Base-by-base conservation (phyloP, 345 rosid genomes). In the Noccaea caerulescens region DNA sequence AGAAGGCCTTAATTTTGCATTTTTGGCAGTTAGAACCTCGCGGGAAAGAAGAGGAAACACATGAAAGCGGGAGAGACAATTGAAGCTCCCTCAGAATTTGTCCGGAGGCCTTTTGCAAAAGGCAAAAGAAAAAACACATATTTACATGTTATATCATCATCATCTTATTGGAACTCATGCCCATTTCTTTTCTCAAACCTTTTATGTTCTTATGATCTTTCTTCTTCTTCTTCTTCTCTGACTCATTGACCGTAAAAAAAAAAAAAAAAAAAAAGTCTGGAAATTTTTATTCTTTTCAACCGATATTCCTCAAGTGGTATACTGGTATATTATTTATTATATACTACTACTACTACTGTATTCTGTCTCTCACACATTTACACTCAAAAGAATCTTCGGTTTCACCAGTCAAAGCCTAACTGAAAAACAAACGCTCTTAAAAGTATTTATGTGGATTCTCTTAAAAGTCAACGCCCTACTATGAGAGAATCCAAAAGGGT, bases 101-200 rank as follows among this genome's bases (percentile, higher is more conserved):
- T 75, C 32, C 53, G 27, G 69, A 68, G 52, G 69, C 79, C 69
- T 1, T 20, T 52, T 75, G 58, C 69, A 55, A 73, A 66, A 61
- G 63, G 64, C 69, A 11, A 44, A 55, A 34, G 39, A 14, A 64
- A 27, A 58, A 13, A 44, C 18, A 68, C 61, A 75, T 1, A 10
- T 52, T 53, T 68, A 68, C 57, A 37, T 68, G 73, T 75, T 75
- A 68, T 62, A 53, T 75, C 68, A 50, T 44, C 73, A 53, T 75
- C 68, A 50, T 44, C 73, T 53, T 68, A 68, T 68, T 60, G 68
- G 63, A 66, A 75, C 73, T 25, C 51, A 43, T 68, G 63, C 51
- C 51, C 78, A 23, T 75, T 75, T 75, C 51, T 68, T 62, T 60
- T 68, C 36, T 61, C 11, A 52, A 75, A 46, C 38, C 23, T 20